phyloP scores from a whole-genome alignment of 2,329 filamentous ascomycete species.

The Rutstroemia sp. region DNA sequence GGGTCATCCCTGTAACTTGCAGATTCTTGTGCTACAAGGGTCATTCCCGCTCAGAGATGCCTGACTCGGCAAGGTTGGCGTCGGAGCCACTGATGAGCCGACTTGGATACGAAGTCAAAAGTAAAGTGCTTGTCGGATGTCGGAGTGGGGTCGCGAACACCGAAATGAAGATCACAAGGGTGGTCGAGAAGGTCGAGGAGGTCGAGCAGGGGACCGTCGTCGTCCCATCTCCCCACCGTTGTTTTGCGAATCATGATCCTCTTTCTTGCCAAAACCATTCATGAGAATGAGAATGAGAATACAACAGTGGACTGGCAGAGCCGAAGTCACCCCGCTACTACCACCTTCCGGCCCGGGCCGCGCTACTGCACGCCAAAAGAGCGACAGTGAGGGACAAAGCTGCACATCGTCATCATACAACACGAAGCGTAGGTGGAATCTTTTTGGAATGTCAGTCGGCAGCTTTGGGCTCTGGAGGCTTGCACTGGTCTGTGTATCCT shows the following conservation, averaged over 20 bases:
- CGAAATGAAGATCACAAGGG: neutral
- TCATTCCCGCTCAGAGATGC: neutral
- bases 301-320: neutral
- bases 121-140: too few species aligned
- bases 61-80: neutral
- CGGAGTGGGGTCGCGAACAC: too few species aligned
- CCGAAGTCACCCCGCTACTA: neutral
- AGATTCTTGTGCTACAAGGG: neutral
- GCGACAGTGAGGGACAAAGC: neutral
- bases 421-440: neutral
- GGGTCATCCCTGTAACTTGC: conserved; percentile 5
- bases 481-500: neutral
- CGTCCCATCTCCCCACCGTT: too few species aligned
- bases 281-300: neutral
- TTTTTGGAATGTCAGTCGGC: neutral
- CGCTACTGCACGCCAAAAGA: neutral
- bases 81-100: too few species aligned
- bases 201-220: neutral
- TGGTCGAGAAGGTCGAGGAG: neutral
- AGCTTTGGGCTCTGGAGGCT: neutral
- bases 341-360: conserved; percentile 3
- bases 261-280: neutral
- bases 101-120: too few species aligned
- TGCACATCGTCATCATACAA: neutral
- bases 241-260: too few species aligned